Conservation (phyloP, 768 basidiomycete genomes). For the Agaricus subrufescens region DNA sequence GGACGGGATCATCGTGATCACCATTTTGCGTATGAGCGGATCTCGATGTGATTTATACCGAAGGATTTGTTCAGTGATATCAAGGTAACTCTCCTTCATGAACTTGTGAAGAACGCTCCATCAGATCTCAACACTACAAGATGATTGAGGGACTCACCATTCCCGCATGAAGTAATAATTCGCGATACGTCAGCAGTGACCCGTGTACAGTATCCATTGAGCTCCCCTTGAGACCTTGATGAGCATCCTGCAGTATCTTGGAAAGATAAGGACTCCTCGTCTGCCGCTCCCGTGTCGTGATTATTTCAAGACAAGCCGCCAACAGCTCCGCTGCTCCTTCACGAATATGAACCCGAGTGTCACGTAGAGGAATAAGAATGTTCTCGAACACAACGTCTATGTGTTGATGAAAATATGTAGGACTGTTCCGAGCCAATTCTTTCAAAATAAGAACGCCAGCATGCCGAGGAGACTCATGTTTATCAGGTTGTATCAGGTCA, state of each 20-base stretch:
- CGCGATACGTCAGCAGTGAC: constrained; percentile 85
- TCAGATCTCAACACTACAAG: neutral
- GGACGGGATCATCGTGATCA: constrained; percentile 92
- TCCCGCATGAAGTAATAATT: constrained; percentile 86
- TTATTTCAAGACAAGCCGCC: constrained; percentile 89
- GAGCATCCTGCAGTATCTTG: constrained; percentile 88
- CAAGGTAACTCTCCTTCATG: constrained; percentile 82
- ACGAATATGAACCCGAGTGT: constrained; percentile 86
- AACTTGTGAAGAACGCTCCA: constrained; percentile 40
- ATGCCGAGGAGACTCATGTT: constrained; percentile 81
- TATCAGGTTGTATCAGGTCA: constrained; percentile 73
- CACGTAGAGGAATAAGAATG: constrained; percentile 85
- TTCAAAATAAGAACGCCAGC: constrained; percentile 93
- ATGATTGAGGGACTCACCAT: constrained; percentile 54
- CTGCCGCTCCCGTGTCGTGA: constrained; percentile 70
- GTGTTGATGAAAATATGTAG: constrained; percentile 82
- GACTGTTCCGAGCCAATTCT: constrained; percentile 87
- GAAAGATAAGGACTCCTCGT: constrained; percentile 60
- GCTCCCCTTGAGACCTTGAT: constrained; percentile 70
- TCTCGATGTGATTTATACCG: constrained; percentile 87
- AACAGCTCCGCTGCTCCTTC: constrained; percentile 92
- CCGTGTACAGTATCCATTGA: constrained; percentile 92
- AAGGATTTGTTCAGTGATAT: constrained; percentile 86
- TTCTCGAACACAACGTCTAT: constrained; percentile 88
- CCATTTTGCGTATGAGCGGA: constrained; percentile 86